These are phyloP conservation scores for Globisporangium middletonii DNA, from an alignment of 352 stramenopile genomes.

Conservation along the genomic window DNA sequence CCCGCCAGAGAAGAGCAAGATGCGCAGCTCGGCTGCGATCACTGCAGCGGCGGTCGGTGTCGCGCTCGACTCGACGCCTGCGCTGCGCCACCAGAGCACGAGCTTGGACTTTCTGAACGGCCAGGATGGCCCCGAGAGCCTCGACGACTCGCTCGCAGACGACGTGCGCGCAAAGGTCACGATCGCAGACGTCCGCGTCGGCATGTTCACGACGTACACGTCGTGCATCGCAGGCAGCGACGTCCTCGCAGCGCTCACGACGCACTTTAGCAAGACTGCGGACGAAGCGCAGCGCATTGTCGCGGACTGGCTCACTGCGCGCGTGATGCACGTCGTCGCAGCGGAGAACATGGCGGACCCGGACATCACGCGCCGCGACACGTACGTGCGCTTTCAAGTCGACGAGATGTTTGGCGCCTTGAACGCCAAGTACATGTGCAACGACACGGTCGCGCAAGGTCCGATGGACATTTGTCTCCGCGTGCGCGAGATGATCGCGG, in stretches of 20 bases:
- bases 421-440: conserved; percentile 76
- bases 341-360: conserved; percentile 42
- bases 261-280: conserved; percentile 49
- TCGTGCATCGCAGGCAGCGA: conserved; percentile 48
- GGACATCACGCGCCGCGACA: conserved; percentile 39
- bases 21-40: conserved; percentile 51
- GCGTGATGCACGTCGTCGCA: conserved; percentile 49
- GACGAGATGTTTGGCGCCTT: conserved; percentile 76
- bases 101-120: conserved; percentile 27
- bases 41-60: conserved; percentile 46
- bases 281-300: conserved; percentile 39
- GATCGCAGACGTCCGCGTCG: conserved; percentile 53
- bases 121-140: conserved; percentile 20
- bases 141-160: conserved; percentile 63
- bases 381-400: conserved; percentile 80
- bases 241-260: conserved; percentile 43
- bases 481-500: conserved; percentile 54
- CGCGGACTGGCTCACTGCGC: conserved; percentile 30
- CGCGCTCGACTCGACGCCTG: conserved; percentile 30
- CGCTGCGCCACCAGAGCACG: conserved; percentile 24
- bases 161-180: conserved; percentile 50
- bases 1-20: conserved; percentile 17
- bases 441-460: conserved; percentile 29
- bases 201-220: conserved; percentile 70
- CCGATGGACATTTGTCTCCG: conserved; percentile 71